Conservation (phyloP, 257 asterid species). For the Solanum chilense region DNA sequence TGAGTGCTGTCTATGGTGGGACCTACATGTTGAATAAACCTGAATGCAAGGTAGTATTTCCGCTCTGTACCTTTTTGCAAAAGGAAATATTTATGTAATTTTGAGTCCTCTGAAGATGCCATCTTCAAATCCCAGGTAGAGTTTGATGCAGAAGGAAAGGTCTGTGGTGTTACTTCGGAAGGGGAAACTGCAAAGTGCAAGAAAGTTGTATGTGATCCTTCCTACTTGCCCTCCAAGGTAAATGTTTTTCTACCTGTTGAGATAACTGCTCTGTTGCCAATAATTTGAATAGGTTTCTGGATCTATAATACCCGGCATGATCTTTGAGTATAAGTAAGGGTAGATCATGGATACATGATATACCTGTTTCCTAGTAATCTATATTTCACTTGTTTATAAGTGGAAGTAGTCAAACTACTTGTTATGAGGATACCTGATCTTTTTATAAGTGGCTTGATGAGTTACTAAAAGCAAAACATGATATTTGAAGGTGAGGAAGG, state of each 20-base stretch:
- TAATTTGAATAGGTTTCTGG: not conserved
- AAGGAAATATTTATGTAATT: not conserved
- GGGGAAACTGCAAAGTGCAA: constrained; percentile 97
- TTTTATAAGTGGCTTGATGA: not conserved
- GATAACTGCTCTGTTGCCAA: not conserved
- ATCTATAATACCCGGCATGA: not conserved
- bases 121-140: constrained; percentile 48
- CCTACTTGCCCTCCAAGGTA: constrained; percentile 86
- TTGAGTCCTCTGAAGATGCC: not conserved
- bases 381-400: not conserved
- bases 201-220: constrained; percentile 93
- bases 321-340: not conserved
- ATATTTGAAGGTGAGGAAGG: constrained; percentile 54
- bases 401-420: not conserved
- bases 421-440: not conserved
- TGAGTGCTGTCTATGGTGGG: constrained; percentile 99
- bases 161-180: constrained; percentile 84
- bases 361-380: not conserved
- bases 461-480: not conserved
- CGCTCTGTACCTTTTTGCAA: not conserved
- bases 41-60: constrained; percentile 64
- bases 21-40: constrained; percentile 96
- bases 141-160: constrained; percentile 83
- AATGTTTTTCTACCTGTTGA: not conserved
- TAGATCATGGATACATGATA: not conserved